Conservation (phyloP, 768 basidiomycete species). For the Pisolithus sp. region DNA sequence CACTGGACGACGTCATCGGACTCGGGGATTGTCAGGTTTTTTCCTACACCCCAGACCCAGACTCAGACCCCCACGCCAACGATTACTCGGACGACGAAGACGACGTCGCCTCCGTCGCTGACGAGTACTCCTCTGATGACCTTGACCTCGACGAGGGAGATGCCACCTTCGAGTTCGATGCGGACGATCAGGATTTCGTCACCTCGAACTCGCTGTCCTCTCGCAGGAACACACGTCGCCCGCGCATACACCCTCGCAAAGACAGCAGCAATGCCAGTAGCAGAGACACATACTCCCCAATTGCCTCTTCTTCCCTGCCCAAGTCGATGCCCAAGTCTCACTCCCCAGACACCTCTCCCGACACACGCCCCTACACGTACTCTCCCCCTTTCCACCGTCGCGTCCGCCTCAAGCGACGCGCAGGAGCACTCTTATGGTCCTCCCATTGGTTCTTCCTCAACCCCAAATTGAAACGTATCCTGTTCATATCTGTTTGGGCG, state of each 20-base stretch:
- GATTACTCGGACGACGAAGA: conserved; percentile 77
- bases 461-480: conserved; percentile 82
- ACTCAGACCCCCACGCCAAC: conserved; percentile 89
- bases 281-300: conserved; percentile 7
- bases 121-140: conserved; percentile 64
- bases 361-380: background rate
- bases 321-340: too few relatives aligned
- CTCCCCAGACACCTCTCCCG: background rate
- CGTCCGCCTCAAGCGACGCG: conserved; percentile 47
- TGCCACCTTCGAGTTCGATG: conserved; percentile 71
- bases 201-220: conserved; percentile 9
- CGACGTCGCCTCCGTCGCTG: conserved; percentile 57
- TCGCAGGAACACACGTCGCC: conserved; percentile 3
- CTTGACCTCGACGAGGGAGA: conserved; percentile 56
- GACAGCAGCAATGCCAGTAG: conserved; percentile 33
- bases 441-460: conserved; percentile 97
- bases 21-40: conserved; percentile 92
- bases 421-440: conserved; percentile 87
- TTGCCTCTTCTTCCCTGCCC: conserved; percentile 15
- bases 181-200: conserved; percentile 71
- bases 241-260: conserved; percentile 17
- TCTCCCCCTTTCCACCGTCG: conserved; percentile 30
- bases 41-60: conserved; percentile 88
- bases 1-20: conserved; percentile 86
- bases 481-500: conserved; percentile 92